Evolutionary conservation across 2,329 filamentous ascomycete species (phyloP).

Genomic region (Sphaerulina musiva): DNA sequence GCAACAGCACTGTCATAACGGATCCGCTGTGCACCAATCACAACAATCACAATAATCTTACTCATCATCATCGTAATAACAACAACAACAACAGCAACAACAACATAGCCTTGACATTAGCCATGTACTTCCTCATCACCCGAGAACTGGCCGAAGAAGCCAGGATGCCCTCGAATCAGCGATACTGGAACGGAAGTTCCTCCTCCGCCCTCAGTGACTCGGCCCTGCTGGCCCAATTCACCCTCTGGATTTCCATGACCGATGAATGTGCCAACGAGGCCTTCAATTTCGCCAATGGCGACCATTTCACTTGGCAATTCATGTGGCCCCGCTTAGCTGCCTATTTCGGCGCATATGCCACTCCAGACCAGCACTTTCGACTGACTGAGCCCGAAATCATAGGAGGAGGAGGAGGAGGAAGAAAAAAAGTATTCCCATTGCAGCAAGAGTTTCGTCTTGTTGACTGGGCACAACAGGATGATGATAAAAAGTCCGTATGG

Average conservation of each 20-base stretch:
- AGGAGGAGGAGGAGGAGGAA: too few relatives aligned
- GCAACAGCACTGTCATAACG: too few relatives aligned
- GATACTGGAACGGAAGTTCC: conserved; percentile 31
- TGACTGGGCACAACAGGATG: conserved; percentile 34
- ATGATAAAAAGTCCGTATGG: conserved; percentile 38
- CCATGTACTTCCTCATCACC: conserved; percentile 38
- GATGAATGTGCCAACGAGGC: conserved; percentile 33
- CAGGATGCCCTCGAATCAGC: conserved; percentile 33
- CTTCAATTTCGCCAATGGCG: conserved; percentile 41
- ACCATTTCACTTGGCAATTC: conserved; percentile 35
- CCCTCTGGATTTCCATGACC: conserved; percentile 34
- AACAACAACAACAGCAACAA: conserved; percentile 31
- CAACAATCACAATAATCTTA: too few relatives aligned
- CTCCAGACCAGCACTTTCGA: conserved; percentile 13
- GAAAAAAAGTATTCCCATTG: conserved; percentile 9
- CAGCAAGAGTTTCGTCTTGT: conserved; percentile 38
- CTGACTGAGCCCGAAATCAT: conserved; percentile 7
- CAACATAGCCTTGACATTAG: conserved; percentile 39
- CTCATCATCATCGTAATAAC: conserved; percentile 21
- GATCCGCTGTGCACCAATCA: too few relatives aligned
- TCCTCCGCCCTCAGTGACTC: conserved; percentile 33
- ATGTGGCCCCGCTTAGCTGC: conserved; percentile 39
- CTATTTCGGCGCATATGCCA: conserved; percentile 32
- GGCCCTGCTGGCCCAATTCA: conserved; percentile 34
- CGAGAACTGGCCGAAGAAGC: conserved; percentile 34